A percentile compares a stretch with the other conserved stretches of the same genome.
phyloP scores from a whole-genome alignment of 345 rosid species.

The Aquilaria malaccensis region DNA sequence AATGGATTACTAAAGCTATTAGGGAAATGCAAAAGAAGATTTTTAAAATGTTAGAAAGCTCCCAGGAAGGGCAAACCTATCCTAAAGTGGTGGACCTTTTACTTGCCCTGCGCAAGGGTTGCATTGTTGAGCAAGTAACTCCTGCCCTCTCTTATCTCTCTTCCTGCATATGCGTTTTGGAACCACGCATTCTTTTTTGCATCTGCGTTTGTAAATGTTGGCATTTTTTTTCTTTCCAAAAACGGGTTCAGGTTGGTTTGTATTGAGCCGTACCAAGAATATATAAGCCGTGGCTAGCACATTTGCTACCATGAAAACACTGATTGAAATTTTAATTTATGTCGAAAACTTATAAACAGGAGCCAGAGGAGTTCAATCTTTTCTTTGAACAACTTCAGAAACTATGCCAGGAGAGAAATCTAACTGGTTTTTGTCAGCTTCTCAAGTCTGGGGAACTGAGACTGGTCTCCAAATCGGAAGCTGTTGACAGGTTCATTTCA shows the following conservation, averaged over 20 bases:
- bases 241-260: no score
- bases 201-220: neutral
- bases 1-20: slow-evolving; percentile 63
- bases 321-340: neutral
- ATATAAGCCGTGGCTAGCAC: neutral
- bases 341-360: slow-evolving; percentile 35
- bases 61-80: slow-evolving; percentile 32
- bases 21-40: slow-evolving; percentile 52
- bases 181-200: neutral
- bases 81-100: slow-evolving; percentile 53
- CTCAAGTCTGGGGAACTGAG: slow-evolving; percentile 43
- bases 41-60: slow-evolving; percentile 35
- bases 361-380: slow-evolving; percentile 74
- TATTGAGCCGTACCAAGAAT: no score
- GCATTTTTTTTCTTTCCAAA: neutral
- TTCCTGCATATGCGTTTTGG: neutral
- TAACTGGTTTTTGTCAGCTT: slow-evolving; percentile 31
- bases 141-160: slow-evolving; percentile 9
- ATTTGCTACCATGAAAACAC: neutral
- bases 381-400: slow-evolving; percentile 33
- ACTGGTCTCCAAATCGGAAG: slow-evolving; percentile 74
- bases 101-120: slow-evolving; percentile 70
- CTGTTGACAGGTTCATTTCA: slow-evolving; percentile 62
- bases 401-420: slow-evolving; percentile 33
- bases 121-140: slow-evolving; percentile 77